phyloP scores from a whole-genome alignment of 805 yeast species.

The Wickerhamiella azyma region DNA sequence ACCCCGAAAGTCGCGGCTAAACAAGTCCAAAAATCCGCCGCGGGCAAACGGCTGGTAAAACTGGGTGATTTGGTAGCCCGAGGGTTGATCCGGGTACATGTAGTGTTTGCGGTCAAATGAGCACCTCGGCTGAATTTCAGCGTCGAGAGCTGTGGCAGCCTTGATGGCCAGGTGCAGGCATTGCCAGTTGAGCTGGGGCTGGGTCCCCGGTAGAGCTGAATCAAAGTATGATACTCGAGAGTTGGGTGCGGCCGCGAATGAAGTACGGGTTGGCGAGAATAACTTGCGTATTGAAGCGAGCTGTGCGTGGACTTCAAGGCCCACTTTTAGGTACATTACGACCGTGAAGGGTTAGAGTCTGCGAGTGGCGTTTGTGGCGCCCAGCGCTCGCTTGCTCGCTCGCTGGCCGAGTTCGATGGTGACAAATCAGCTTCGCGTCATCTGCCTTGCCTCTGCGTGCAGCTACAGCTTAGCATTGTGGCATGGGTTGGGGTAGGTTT shows the following conservation, averaged over 20 bases:
- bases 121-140: slow-evolving; percentile 41
- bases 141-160: slow-evolving; percentile 57
- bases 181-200: slow-evolving; percentile 65
- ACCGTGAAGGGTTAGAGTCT: too few relatives aligned
- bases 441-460: too few relatives aligned
- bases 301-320: slow-evolving; percentile 90
- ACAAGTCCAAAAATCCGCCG: slow-evolving; percentile 44
- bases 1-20: slow-evolving; percentile 39
- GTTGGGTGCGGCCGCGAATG: slow-evolving; percentile 44
- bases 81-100: slow-evolving; percentile 91
- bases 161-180: slow-evolving; percentile 57
- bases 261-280: slow-evolving; percentile 40
- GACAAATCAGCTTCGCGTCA: too few relatives aligned
- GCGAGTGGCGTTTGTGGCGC: too few relatives aligned
- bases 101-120: slow-evolving; percentile 90
- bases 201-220: slow-evolving; percentile 83
- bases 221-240: slow-evolving; percentile 64
- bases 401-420: too few relatives aligned
- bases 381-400: too few relatives aligned
- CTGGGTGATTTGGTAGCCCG: slow-evolving; percentile 93
- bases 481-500: too few relatives aligned
- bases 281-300: slow-evolving; percentile 59
- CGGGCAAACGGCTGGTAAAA: slow-evolving; percentile 65
- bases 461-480: too few relatives aligned
- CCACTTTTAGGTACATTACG: slow-evolving; percentile 45